Base-by-base conservation (phyloP, 768 basidiomycete species). In the Boletus tylopilopsis region DNA sequence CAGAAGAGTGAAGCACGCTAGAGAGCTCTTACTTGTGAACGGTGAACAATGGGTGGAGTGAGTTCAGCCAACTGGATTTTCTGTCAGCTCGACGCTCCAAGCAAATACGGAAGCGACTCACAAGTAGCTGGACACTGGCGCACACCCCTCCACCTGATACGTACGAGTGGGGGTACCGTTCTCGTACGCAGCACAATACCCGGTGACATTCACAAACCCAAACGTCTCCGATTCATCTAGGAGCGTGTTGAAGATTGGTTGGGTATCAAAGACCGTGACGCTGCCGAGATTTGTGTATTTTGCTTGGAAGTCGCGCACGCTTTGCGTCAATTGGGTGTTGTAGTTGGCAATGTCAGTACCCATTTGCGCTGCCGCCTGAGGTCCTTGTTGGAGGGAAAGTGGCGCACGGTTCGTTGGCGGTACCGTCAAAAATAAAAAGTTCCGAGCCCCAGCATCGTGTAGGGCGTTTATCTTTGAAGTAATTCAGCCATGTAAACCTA, bases 121-220 rank as follows among this genome's bases (percentile, higher is more conserved):
- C 82, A 85, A 84, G 61, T 84, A 84, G 40, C 71, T 82, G 18
- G 78, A 80, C 24, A 80, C 82, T 3, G 82, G 83, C 13, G 80
- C 81, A 60, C 80, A 85, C 3, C 76, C 76, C 7, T 72, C 62
- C 12, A 76, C 71, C 64, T 84, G 79, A 33, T 80, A 81, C n/a
- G 76, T 78, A 37, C 45, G 53, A 9, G 71, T 64, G 6, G 78
- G 72, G 0, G 80, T 81, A 10, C 82, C 82, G 55, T 78, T 80
- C 61, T 78, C 66, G 61, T 85, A 85, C 3, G 76, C 78, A 23
- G 72, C 71, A 58, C 81, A 82, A 49, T 68, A 85, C 4, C 82
- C 82, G 2, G 81, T 84, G 1, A 68, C 56, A 47, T 85, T 82
- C 22, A 77, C 75, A 49, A 80, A 84, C 9, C 81, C 80, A 25